Evolutionary conservation across 1,284 basidiomycete species (phyloP).

Genomic region (Sphagnurus paluster): DNA sequence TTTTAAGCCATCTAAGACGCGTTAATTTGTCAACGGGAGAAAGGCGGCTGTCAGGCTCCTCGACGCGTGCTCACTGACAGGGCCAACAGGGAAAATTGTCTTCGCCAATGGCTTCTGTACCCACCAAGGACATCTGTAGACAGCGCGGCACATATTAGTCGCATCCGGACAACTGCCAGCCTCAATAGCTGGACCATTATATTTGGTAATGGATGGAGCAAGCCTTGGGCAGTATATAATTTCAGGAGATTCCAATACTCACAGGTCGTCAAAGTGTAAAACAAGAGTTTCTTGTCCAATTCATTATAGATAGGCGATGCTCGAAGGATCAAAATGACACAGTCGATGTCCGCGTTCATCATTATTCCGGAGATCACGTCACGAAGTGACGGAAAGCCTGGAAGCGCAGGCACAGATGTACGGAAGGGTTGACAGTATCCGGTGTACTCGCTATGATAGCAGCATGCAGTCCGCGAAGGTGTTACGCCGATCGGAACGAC

Average conservation of each 20-base stretch:
- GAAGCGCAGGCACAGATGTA: no score
- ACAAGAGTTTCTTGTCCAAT: no score
- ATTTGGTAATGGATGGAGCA: no score
- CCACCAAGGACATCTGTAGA: conserved; percentile 8
- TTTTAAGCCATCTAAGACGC: conserved; percentile 9
- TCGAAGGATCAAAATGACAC: conserved; percentile 23
- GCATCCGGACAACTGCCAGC: conserved; percentile 15
- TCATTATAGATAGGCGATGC: background rate
- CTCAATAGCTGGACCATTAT: no score
- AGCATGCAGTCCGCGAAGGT: no score
- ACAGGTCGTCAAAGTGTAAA: no score
- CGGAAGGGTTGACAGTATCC: no score
- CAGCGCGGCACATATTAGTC: conserved; percentile 9
- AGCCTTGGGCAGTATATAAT: no score
- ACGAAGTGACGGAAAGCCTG: conserved; percentile 9
- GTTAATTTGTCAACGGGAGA: conserved; percentile 12
- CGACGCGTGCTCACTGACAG: conserved; percentile 24
- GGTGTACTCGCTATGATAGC: no score
- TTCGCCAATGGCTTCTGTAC: conserved; percentile 15
- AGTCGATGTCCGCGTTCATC: conserved; percentile 20
- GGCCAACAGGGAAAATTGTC: conserved; percentile 42
- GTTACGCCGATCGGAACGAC: no score
- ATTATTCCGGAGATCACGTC: conserved; percentile 18
- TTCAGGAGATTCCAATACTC: no score
- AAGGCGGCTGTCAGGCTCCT: conserved; percentile 26